Evolutionary conservation across 73 alveolate genomes (phyloP).

Genomic region (Stentor coeruleus): DNA sequence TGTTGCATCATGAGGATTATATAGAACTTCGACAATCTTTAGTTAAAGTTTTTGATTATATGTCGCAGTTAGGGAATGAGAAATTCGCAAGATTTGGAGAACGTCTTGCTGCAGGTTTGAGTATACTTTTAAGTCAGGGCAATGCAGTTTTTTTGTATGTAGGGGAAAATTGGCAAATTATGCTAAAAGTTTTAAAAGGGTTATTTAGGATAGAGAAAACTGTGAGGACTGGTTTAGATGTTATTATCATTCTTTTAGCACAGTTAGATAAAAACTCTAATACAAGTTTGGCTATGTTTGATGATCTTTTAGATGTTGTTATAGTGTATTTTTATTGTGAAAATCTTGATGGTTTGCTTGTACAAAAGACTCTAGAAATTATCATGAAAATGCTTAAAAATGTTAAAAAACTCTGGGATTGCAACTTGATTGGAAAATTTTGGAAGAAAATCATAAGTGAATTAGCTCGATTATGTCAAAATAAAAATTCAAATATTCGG

Average conservation of each 20-base stretch:
- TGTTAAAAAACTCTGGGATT: background rate
- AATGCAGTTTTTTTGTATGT: background rate
- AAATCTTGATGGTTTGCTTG: background rate
- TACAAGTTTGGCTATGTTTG: background rate
- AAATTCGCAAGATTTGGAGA: background rate
- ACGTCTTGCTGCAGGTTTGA: background rate
- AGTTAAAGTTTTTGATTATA: background rate
- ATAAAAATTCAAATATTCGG: background rate
- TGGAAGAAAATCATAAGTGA: background rate
- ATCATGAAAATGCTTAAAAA: background rate
- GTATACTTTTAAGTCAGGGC: background rate
- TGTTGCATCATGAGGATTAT: background rate
- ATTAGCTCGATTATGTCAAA: background rate
- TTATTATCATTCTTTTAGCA: background rate
- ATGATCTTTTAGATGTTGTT: background rate
- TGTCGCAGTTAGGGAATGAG: background rate
- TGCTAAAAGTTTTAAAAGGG: background rate
- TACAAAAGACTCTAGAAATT: background rate
- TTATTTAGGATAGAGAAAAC: background rate
- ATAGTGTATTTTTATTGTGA: background rate
- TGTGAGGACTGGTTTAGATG: background rate
- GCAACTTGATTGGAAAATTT: background rate
- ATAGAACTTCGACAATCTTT: background rate
- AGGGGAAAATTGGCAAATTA: background rate
- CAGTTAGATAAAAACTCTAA: background rate